Conservation (phyloP, 2,329 filamentous ascomycete genomes). For the Pseudogymnoascus sp. region DNA sequence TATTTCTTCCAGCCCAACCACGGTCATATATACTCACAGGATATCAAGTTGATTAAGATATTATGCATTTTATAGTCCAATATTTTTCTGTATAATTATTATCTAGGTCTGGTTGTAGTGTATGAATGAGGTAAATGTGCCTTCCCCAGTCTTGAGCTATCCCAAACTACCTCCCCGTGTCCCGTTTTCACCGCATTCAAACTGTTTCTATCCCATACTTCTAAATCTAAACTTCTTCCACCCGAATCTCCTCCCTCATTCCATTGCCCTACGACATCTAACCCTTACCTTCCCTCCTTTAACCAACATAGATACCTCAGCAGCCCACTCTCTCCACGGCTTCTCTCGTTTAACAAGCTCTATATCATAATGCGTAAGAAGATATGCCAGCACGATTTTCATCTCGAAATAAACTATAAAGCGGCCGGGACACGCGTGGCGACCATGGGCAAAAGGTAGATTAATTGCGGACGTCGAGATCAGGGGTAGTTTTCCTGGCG, state of each 20-base stretch:
- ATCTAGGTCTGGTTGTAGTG: too few relatives aligned
- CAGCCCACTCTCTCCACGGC: slow-evolving; percentile 24
- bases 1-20: too few relatives aligned
- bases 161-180: too few relatives aligned
- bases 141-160: too few relatives aligned
- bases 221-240: neutral
- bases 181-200: too few relatives aligned
- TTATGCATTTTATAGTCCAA: too few relatives aligned
- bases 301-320: slow-evolving; percentile 21
- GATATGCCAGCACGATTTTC: slow-evolving; percentile 20
- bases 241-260: neutral
- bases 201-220: too few relatives aligned
- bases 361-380: slow-evolving; percentile 22
- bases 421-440: slow-evolving; percentile 25
- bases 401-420: slow-evolving; percentile 23
- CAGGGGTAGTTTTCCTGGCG: slow-evolving; percentile 11
- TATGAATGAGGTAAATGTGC: too few relatives aligned
- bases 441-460: slow-evolving; percentile 26
- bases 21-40: too few relatives aligned
- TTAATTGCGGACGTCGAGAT: slow-evolving; percentile 22
- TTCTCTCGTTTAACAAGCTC: slow-evolving; percentile 19
- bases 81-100: too few relatives aligned
- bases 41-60: too few relatives aligned
- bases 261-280: neutral
- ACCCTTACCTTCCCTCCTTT: slow-evolving; percentile 22